These are phyloP conservation scores for Zygnema circumcarinatum DNA, from an alignment of 139 green algal species.

Conservation along the genomic window DNA sequence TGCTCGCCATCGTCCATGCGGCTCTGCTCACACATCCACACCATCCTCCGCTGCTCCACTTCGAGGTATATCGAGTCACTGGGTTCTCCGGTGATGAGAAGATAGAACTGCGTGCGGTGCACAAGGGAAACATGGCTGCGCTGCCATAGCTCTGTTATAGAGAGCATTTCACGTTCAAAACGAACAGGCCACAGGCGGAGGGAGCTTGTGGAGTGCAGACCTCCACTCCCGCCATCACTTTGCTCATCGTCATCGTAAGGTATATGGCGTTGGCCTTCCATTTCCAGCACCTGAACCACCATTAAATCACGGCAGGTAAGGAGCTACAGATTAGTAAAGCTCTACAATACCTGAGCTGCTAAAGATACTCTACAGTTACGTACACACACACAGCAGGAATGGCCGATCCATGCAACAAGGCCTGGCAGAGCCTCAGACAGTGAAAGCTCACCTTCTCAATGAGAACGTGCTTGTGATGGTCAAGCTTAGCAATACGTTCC, in stretches of 20 bases:
- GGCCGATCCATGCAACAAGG: too few relatives aligned
- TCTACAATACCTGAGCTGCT: neutral
- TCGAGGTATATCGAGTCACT: conserved; percentile 54
- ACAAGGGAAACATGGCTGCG: conserved; percentile 50
- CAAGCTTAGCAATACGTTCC: conserved; percentile 55
- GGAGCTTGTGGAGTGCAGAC: neutral
- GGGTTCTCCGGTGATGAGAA: conserved; percentile 35
- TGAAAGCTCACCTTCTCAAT: conserved; percentile 42
- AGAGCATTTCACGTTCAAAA: conserved; percentile 42
- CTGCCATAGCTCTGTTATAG: conserved; percentile 54
- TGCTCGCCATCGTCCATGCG: neutral
- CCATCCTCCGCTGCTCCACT: conserved; percentile 45
- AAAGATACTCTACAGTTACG: neutral
- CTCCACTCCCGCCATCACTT: conserved; percentile 4
- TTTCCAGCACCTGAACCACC: conserved; percentile 1
- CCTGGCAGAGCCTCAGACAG: neutral
- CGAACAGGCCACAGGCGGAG: neutral
- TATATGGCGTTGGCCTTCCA: conserved; percentile 30
- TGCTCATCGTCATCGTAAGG: conserved; percentile 8
- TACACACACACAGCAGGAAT: too few relatives aligned
- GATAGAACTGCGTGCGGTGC: conserved; percentile 57
- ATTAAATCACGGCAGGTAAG: neutral
- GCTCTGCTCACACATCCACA: conserved; percentile 43
- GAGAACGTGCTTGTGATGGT: conserved; percentile 62
- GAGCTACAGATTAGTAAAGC: neutral